Percentiles rank a stretch among this genome's conserved stretches.
These are phyloP conservation scores for Cicer yamashitae DNA, from an alignment of 306 rosid species.

Conservation along the genomic window DNA sequence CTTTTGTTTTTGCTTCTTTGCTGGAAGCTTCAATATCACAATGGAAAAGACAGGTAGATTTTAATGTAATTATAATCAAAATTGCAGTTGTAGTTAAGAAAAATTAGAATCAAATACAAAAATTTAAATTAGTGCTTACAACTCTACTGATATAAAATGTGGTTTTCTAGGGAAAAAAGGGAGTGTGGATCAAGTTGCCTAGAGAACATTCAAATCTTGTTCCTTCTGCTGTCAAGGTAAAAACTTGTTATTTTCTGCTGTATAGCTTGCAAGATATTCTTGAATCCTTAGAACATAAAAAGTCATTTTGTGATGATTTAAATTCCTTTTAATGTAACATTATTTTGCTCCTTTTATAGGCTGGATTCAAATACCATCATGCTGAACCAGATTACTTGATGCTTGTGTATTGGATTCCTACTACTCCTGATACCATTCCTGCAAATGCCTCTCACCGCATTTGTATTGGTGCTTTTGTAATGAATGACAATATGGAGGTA, in stretches of 20 bases:
- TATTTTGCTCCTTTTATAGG: constrained; percentile 52
- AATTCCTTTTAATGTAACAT: background rate
- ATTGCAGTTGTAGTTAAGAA: background rate
- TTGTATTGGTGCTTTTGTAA: constrained; percentile 77
- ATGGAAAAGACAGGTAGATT: constrained; percentile 72
- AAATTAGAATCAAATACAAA: background rate
- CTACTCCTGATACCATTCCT: constrained; percentile 69
- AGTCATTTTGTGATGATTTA: constrained; percentile 11
- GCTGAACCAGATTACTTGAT: constrained; percentile 84
- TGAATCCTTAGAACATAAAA: background rate
- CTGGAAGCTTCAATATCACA: constrained; percentile 62
- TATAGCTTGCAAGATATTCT: background rate
- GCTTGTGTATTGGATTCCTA: constrained; percentile 83
- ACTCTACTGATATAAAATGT: constrained; percentile 14
- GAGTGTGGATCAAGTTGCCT: constrained; percentile 83
- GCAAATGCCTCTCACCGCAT: constrained; percentile 89
- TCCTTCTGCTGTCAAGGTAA: constrained; percentile 68
- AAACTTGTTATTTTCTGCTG: background rate
- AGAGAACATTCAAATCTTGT: constrained; percentile 65
- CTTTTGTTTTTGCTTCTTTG: constrained; percentile 55
- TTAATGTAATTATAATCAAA: background rate
- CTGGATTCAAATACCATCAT: constrained; percentile 87
- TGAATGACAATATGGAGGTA: constrained; percentile 72
- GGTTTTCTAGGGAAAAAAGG: constrained; percentile 71
- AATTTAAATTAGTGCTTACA: background rate